Conservation (phyloP, 768 basidiomycete species). For the Mycena polygramma region DNA sequence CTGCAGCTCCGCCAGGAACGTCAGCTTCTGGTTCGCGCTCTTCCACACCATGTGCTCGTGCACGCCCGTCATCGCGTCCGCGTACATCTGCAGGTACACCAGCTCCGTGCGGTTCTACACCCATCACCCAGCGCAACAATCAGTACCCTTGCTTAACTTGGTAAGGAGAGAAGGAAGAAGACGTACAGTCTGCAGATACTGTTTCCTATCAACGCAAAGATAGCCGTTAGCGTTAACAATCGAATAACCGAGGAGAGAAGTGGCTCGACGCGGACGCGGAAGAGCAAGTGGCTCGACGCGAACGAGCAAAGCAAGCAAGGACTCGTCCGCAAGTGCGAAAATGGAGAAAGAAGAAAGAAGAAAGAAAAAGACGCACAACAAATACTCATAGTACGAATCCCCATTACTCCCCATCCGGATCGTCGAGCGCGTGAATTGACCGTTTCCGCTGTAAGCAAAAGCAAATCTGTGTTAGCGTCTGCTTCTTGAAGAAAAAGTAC, state of each 20-base stretch:
- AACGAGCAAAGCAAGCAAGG: no score
- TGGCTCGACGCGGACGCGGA: no score
- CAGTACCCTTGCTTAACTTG: no score
- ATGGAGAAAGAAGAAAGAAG: no score
- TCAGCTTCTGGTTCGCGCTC: constrained; percentile 67
- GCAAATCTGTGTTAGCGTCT: no score
- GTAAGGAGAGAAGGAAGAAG: neutral
- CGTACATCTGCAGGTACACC: constrained; percentile 88
- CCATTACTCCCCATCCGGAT: constrained; percentile 93
- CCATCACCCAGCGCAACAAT: no score
- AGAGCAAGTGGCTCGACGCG: no score
- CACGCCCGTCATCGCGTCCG: constrained; percentile 85
- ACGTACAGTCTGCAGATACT: constrained; percentile 83
- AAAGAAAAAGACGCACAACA: constrained; percentile 64
- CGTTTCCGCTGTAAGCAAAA: constrained; percentile 40
- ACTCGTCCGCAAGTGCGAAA: no score
- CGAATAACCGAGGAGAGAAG: no score
- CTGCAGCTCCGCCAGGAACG: constrained; percentile 86
- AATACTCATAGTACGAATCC: constrained; percentile 95
- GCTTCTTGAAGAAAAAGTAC: neutral
- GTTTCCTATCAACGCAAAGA: no score
- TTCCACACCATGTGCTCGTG: constrained; percentile 78
- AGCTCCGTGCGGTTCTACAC: constrained; percentile 80
- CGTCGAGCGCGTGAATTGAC: constrained; percentile 68
- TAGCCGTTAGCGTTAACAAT: no score